phyloP scores from a whole-genome alignment of 1,284 basidiomycete species.

The Sphaerobolus stellatus region DNA sequence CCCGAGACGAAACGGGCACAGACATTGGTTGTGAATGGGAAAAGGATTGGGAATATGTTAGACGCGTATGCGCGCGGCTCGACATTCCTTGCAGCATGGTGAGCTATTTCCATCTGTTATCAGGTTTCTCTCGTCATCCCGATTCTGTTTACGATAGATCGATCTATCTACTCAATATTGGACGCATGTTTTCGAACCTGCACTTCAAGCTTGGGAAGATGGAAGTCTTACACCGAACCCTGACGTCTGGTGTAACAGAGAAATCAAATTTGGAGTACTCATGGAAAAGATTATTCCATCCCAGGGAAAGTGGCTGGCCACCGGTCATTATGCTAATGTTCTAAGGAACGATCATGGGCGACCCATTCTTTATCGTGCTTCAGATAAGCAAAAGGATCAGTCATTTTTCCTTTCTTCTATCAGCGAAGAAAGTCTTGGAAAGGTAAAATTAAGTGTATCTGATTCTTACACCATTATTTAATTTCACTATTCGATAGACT shows the following conservation, averaged over 20 bases:
- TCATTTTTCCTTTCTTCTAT: constrained; percentile 90
- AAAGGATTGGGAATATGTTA: constrained; percentile 91
- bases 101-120: constrained; percentile 18
- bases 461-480: not conserved
- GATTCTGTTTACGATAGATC: constrained; percentile 49
- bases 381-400: constrained; percentile 84
- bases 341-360: constrained; percentile 43
- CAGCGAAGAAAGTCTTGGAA: constrained; percentile 55
- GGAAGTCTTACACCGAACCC: constrained; percentile 86
- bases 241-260: constrained; percentile 93
- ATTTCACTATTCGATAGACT: constrained; percentile 41
- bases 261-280: constrained; percentile 93
- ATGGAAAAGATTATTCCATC: constrained; percentile 48
- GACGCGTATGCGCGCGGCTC: constrained; percentile 68
- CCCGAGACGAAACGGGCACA: constrained; percentile 64
- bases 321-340: constrained; percentile 90
- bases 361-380: constrained; percentile 64
- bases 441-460: constrained; percentile 22
- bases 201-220: constrained; percentile 70
- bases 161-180: constrained; percentile 88
- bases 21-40: constrained; percentile 92
- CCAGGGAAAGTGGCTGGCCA: constrained; percentile 67
- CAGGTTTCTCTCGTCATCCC: too few relatives aligned
- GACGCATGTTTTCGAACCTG: constrained; percentile 85
- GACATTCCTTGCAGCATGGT: constrained; percentile 72